Base-by-base conservation (phyloP, 75 land plant genomes). In the Larix kaempferi region DNA sequence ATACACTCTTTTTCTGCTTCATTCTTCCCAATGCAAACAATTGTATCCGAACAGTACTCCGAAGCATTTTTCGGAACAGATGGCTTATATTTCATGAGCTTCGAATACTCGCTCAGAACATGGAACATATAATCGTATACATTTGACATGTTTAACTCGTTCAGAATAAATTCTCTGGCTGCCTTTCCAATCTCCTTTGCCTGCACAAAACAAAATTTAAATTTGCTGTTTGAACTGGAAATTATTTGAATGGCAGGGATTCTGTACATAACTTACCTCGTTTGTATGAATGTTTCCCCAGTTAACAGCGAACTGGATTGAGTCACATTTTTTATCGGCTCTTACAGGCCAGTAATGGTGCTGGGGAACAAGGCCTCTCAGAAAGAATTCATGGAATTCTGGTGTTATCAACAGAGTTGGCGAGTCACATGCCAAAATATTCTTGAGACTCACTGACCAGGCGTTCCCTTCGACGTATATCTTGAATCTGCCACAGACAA, bases 81-180 rank as follows among this genome's bases (percentile, higher is more conserved):
- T 3, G 85, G 87, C 64, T 79, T 78, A 59, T 78, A 85, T 56
- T 69, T 74, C 39, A 78, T 25, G n/a, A 85, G 71, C 39, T 79
- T 83, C 6, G 85, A 77, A 59, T 85, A 83, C 56, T 82, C 81
- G n/a, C 13, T 73, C 8, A 85, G 73, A 3, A 79, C 56, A 71
- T 85, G 87, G 25, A 85, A 72, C 87, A 85, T 85, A 78, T 85
- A 85, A 71, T 85, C 81, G 65, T 85, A 85, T 11, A 85, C 87
- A 39, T 69, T 44, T 15, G 75, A 62, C 87, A 85, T 85, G 55
- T 60, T 65, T 52, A 85, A 35, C 15, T 85, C 78, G 17, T 76
- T 63, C 57, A 39, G 2, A 7, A 77, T 44, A 52, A 85, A 82
- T 17, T 71, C 60, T 15, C 76, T 78, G 3, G 77, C 87, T n/a